Percentiles rank a stretch among this genome's conserved stretches.
phyloP scores from a whole-genome alignment of 2,329 filamentous ascomycete genomes.

The Colletotrichum graminicola region DNA sequence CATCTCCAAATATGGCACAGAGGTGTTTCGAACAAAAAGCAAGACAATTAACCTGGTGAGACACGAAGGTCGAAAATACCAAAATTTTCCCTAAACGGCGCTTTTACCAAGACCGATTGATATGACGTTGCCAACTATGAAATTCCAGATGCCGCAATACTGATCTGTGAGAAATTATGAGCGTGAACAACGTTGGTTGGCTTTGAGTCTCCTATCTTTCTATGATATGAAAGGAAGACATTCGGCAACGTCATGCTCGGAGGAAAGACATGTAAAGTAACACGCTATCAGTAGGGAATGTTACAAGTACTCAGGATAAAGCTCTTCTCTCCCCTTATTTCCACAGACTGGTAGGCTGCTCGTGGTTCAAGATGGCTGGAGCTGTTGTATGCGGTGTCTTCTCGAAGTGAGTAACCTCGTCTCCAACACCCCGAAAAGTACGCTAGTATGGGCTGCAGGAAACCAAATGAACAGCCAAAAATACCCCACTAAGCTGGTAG shows the following conservation, averaged over 20 bases:
- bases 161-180: background rate
- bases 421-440: background rate
- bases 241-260: too few species aligned
- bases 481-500: background rate
- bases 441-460: background rate
- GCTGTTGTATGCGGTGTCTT: background rate
- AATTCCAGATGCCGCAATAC: background rate
- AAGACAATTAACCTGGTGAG: background rate
- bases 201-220: background rate
- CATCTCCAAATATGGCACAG: background rate
- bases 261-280: background rate
- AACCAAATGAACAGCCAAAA: background rate
- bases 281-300: background rate
- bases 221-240: too few species aligned
- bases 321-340: background rate
- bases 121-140: too few species aligned
- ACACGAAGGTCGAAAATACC: background rate
- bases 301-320: too few species aligned
- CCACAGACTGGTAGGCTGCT: background rate
- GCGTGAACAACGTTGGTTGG: background rate
- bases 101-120: background rate
- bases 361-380: background rate
- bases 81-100: background rate
- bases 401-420: background rate
- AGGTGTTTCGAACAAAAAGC: background rate